Base-by-base conservation (phyloP, 768 basidiomycete genomes). In the Amanita rimosa region DNA sequence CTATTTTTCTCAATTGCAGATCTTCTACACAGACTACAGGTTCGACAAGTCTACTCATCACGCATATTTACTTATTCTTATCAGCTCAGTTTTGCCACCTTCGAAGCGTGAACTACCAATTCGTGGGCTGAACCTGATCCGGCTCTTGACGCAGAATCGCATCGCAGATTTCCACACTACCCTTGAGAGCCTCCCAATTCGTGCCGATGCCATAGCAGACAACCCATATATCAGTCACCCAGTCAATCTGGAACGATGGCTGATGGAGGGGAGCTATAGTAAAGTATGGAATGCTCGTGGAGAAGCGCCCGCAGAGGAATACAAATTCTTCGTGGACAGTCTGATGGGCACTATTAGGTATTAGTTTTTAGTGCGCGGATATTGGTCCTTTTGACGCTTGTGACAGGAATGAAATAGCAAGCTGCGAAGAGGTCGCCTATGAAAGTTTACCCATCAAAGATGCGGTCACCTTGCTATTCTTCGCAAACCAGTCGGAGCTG, bases 211-310 rank as follows among this genome's bases (percentile, higher is more conserved):
- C 39, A 80, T 84, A 52, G 67, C 72, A 26, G 71, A 78, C 27
- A 86, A 85, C 62, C 76, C 80, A 5, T 90, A 73, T 61, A 80
- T 93, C 58, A 74, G 77, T 46, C 91, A 92, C 62, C 88, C 90
- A 10, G 84, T 93, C 50, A 88, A 93, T 62, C 79, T 94, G 52
- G 95, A 99, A 64, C 75, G 87, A 44, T 97, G 94, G 89, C 75
- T 98, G 39, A 99, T 99, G 95, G 95, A 98, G 64, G 95, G 95
- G 34, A 87, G 86, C 58, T 99, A 98, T 64, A 91, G 89, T 66
- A 95, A 95, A 63, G 95, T 97, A 9, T 99, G 94, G 89, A 82
- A 87, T 58, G 94, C 94, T 33, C 79, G 93, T 55, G 88, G 88
- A 54, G 83, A 92, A 57, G 89, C 93, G 1, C 92, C 94, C 1